A percentile compares a stretch with the other conserved stretches of the same genome.
Evolutionary conservation across 805 yeast species (phyloP).

Genomic region (Lipomyces chichibuensis): DNA sequence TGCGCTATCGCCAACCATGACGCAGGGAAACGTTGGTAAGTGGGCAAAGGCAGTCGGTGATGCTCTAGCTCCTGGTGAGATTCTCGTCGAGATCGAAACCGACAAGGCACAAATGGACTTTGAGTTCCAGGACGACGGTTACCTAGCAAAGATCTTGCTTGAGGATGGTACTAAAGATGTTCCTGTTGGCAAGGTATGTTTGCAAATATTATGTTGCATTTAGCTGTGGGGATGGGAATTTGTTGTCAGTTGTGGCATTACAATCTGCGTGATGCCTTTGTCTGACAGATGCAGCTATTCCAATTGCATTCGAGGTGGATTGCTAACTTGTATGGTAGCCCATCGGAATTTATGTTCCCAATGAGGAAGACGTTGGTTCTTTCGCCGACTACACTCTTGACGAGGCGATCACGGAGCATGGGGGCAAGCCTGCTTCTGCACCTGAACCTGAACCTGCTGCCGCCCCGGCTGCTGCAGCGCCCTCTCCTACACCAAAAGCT

Average conservation of each 20-base stretch:
- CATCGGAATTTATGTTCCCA: conserved; percentile 94
- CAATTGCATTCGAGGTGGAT: neutral
- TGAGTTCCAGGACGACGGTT: conserved; percentile 97
- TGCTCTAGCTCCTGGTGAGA: conserved; percentile 84
- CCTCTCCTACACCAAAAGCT: conserved; percentile 36
- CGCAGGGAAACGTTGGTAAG: conserved; percentile 85
- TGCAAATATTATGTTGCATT: neutral
- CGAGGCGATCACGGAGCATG: conserved; percentile 55
- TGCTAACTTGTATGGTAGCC: conserved; percentile 50
- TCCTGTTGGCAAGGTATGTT: conserved; percentile 69
- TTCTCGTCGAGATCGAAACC: conserved; percentile 95
- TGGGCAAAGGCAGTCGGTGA: conserved; percentile 95
- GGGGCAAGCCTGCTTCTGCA: conserved; percentile 50
- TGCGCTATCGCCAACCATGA: conserved; percentile 99
- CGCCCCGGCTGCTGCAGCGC: conserved; percentile 47
- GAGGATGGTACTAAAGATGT: conserved; percentile 86
- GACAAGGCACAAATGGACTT: conserved; percentile 98
- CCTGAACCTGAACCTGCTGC: conserved; percentile 41
- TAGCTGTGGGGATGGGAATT: too few species aligned
- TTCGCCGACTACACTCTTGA: conserved; percentile 82
- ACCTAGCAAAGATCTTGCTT: conserved; percentile 79
- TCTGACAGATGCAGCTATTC: too few species aligned
- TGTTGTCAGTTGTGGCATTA: too few species aligned
- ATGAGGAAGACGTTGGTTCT: conserved; percentile 79
- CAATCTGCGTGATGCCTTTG: too few species aligned